phyloP scores from a whole-genome alignment of 148 eudicot genomes.

The Rheum nobile region DNA sequence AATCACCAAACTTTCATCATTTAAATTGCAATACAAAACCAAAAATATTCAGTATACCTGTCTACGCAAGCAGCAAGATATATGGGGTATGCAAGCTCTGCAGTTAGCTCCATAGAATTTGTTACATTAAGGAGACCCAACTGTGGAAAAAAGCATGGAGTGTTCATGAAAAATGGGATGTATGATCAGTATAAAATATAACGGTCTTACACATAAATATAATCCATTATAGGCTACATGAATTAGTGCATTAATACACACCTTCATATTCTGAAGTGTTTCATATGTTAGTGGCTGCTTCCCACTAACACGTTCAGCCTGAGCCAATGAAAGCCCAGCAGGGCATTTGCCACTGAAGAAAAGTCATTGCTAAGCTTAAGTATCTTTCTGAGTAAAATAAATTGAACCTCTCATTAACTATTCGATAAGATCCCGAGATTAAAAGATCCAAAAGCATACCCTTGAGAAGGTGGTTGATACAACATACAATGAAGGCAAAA shows the following conservation, averaged over 20 bases:
- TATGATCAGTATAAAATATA: background rate
- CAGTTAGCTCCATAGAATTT: slow-evolving; percentile 57
- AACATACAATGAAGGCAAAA: slow-evolving; percentile 71
- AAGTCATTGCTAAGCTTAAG: slow-evolving; percentile 7
- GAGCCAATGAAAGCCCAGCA: slow-evolving; percentile 73
- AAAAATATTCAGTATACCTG: slow-evolving; percentile 30
- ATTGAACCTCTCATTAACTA: background rate
- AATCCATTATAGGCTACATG: background rate
- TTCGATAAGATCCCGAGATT: background rate
- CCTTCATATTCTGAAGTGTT: slow-evolving; percentile 55
- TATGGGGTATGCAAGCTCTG: slow-evolving; percentile 66
- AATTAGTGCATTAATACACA: slow-evolving; percentile 13
- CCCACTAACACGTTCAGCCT: slow-evolving; percentile 67
- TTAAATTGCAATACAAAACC: background rate
- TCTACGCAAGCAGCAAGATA: slow-evolving; percentile 71
- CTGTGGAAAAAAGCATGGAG: slow-evolving; percentile 22
- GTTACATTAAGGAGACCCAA: slow-evolving; percentile 73
- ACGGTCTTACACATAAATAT: background rate
- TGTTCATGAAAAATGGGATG: background rate
- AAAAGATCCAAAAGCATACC: slow-evolving; percentile 28
- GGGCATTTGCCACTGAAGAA: slow-evolving; percentile 60
- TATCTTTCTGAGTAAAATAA: background rate
- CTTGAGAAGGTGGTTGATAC: slow-evolving; percentile 61
- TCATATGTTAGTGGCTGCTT: slow-evolving; percentile 48
- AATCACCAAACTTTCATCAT: slow-evolving; percentile 1